Evolutionary conservation across 2,329 filamentous ascomycete species (phyloP), one percentile per base, ranked within the genome.

Genomic region (Trichoderma sp.): DNA sequence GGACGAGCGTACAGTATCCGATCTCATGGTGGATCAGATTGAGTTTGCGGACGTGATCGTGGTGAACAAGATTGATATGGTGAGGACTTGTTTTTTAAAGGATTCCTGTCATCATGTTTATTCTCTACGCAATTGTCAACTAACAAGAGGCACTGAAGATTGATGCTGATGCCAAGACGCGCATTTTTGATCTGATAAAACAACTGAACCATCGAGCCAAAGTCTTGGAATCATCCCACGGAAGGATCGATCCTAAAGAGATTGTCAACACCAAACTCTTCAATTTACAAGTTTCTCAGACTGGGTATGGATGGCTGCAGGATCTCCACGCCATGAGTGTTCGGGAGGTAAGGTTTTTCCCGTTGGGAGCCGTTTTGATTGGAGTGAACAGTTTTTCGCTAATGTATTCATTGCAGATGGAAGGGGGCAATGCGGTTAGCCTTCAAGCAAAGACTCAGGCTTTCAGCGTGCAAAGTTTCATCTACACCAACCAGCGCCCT

Each of bases 11-110:
- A 93, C 90, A 0, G 91, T 94, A 3, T 92, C 91, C 0, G 91
- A 93, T 74, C 84, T 93, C 0, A 92, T 93, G 86, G 90, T 92
- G 0, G 91, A 93, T 75, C 91, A 93, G 76, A 92, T 93, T 72
- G 92, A 94, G 79, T 94, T 94, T 75, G 91, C 91, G 0, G 91
- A 93, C 74, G 90, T 93, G 7, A 85, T 93, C 15, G 84, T 93
- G 4, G 80, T 93, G 23, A 93, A 93, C 81, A 93, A 93, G 79
- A 83, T 87, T 6, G 90, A 93, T 73, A 87, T 89, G 72, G 88
- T 92, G 15, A 23, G 36, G 77, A 62, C 23, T 30, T 15, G 65
- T 20, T 32, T 32, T 1, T 17, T 8, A 59, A 3, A 4, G 30
- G 11, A 32, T 11, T 32, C 30, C 30, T 32, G 30, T 32, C 30